Conservation (phyloP, 805 yeast species). For the Zygoascus flipseniorum region DNA sequence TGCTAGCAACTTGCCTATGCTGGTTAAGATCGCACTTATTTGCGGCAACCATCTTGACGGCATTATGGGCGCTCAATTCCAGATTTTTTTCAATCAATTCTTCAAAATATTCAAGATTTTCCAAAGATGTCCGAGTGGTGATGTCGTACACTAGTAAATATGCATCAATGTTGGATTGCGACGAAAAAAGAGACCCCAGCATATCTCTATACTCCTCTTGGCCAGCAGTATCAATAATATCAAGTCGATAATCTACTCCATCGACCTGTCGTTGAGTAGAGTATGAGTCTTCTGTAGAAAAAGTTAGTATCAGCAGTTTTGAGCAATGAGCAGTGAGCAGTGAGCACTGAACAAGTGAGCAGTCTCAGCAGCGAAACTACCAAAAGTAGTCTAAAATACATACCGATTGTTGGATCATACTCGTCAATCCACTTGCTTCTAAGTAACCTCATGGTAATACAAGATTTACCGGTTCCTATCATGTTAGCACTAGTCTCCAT, state of each 20-base stretch:
- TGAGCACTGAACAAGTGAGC: too few species aligned
- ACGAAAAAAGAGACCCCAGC: conserved; percentile 32
- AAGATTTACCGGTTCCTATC: conserved; percentile 22
- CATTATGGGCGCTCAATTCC: conserved; percentile 38
- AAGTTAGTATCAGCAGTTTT: neutral
- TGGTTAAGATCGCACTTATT: conserved; percentile 56
- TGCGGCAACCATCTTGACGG: conserved; percentile 61
- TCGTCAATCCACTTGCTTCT: conserved; percentile 30
- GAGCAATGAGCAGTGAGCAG: too few species aligned
- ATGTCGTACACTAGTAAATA: conserved; percentile 29
- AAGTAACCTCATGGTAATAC: conserved; percentile 28
- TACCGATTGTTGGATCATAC: conserved; percentile 29
- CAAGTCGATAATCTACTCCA: conserved; percentile 43
- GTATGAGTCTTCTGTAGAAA: conserved; percentile 21
- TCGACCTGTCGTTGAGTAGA: conserved; percentile 28
- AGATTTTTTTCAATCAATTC: conserved; percentile 49
- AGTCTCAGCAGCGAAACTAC: too few species aligned
- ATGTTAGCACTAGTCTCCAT: neutral
- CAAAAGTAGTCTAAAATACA: neutral
- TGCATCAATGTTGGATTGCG: conserved; percentile 25
- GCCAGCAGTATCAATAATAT: conserved; percentile 69
- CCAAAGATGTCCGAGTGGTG: conserved; percentile 23
- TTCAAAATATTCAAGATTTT: conserved; percentile 26
- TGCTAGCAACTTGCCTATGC: conserved; percentile 47
- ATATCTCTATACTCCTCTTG: conserved; percentile 70